Evolutionary conservation across 2,329 filamentous ascomycete species (phyloP).

Genomic region (Penicillium glabrum): DNA sequence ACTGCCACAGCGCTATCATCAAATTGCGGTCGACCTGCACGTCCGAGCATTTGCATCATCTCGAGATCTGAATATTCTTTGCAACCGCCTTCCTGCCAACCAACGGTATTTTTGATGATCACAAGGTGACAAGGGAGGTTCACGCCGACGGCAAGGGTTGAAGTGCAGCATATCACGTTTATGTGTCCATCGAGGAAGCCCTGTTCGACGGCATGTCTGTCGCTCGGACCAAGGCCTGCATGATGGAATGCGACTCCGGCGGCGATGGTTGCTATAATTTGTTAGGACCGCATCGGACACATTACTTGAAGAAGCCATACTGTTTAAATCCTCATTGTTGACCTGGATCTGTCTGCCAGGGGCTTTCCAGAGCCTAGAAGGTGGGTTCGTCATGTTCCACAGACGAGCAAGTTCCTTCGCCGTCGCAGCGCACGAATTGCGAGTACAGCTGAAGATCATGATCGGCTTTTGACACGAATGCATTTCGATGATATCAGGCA

Average conservation of each 20-base stretch:
- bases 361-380: conserved; percentile 63
- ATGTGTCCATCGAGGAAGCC: conserved; percentile 70
- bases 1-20: conserved; percentile 73
- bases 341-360: conserved; percentile 56
- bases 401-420: conserved; percentile 66
- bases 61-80: conserved; percentile 80
- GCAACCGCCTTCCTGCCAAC: conserved; percentile 60
- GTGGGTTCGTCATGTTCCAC: conserved; percentile 56
- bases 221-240: conserved; percentile 66
- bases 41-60: conserved; percentile 87
- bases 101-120: conserved; percentile 75
- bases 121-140: conserved; percentile 83
- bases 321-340: conserved; percentile 60
- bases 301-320: conserved; percentile 29
- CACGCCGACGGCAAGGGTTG: conserved; percentile 78
- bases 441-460: conserved; percentile 79
- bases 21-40: conserved; percentile 80
- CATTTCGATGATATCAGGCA: conserved; percentile 65
- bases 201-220: conserved; percentile 66
- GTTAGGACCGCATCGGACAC: conserved; percentile 6
- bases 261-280: conserved; percentile 42
- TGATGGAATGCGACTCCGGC: conserved; percentile 80
- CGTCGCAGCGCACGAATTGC: conserved; percentile 68
- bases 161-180: conserved; percentile 81
- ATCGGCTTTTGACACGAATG: conserved; percentile 72